Evolutionary conservation across 192 early-diverging fungal genomes (phyloP), one percentile per base, ranked within the genome.

Genomic region (Allomyces arbusculus): DNA sequence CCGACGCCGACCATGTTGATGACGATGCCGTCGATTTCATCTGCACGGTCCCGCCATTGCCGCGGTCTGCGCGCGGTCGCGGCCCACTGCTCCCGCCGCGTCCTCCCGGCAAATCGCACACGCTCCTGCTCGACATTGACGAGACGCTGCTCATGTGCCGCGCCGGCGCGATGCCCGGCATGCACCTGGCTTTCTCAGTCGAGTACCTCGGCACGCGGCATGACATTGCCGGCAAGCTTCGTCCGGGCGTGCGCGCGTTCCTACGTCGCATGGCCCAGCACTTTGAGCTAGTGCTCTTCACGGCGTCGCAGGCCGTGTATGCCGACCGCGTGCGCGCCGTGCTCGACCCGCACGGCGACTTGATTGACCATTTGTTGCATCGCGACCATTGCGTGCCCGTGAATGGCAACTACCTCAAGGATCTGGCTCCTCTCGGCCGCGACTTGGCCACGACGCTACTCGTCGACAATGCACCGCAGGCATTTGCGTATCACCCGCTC

Each of bases 211-310:
- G 77, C 1, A 64, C 75, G 22, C 75, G 76, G 25, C 81, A 82
- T 75, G 74, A 76, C 67, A 83, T 88, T n/a, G 81, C 80, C 63
- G 87, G 87, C 28, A 71, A 82, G 22, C 71, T 86, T 68, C 76
- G 87, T n/a, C 87, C 87, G 0, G 78, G 80, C 3, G 81, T 77
- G 71, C 72, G 65, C 14, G 80, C 79, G 62, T 88, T 88, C 62
- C 74, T 88, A 33, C 74, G 81, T 26, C 71, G 72, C 65, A 79
- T 74, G 40, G 77, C 86, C 28, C 64, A 74, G 66, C 69, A 78
- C 33, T 88, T 86, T 62, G 87, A 88, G 69, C 82, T 88, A 0
- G 84, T 87, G 5, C 74, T 87, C 4, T 88, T 88, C 61, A 88
- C 87, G 4, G 87, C 87, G 6, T 86, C 84, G 62, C 86, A 86